phyloP scores from a whole-genome alignment of 805 yeast genomes.

The Saturnispora hagleri region DNA sequence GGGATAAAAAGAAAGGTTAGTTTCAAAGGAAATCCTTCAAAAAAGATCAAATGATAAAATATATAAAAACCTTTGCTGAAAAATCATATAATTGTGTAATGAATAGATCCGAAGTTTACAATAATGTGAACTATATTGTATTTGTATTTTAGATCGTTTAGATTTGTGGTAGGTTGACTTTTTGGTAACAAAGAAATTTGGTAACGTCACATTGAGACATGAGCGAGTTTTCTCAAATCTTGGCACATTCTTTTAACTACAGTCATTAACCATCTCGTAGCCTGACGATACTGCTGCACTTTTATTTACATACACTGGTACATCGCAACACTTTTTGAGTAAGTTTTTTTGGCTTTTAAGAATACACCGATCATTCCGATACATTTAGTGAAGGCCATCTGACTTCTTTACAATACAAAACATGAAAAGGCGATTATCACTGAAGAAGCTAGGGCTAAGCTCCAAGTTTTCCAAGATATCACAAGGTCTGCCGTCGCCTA shows the following conservation, averaged over 20 bases:
- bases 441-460: neutral
- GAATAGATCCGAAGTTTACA: neutral
- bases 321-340: neutral
- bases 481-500: neutral
- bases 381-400: neutral
- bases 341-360: neutral
- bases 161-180: neutral
- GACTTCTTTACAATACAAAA: neutral
- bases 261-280: neutral
- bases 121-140: neutral
- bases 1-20: neutral
- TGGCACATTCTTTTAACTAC: neutral
- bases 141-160: neutral
- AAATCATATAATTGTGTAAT: neutral
- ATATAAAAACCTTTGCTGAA: neutral
- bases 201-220: neutral
- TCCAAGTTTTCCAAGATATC: slow-evolving; percentile 2
- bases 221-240: neutral
- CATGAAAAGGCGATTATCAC: slow-evolving; percentile 3
- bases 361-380: neutral
- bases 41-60: neutral
- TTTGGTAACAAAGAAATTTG: neutral
- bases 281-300: neutral
- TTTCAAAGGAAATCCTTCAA: neutral
- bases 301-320: neutral